Evolutionary conservation across 2,329 filamentous ascomycete species (phyloP).

Genomic region (Samsoniella hepiali): DNA sequence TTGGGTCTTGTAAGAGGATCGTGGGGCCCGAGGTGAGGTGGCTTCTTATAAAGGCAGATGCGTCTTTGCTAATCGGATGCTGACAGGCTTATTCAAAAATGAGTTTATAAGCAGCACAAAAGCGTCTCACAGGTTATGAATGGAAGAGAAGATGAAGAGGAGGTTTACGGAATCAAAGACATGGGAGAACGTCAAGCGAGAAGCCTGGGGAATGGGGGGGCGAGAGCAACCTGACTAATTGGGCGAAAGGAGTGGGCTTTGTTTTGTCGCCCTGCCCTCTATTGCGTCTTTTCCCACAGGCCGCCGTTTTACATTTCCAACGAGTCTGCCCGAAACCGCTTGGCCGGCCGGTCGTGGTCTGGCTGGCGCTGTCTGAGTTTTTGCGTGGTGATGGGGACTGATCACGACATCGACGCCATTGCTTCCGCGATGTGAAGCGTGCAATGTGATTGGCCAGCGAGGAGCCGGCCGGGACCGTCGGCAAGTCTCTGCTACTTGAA

Average conservation of each 20-base stretch:
- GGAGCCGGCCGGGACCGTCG: slow-evolving; percentile 15
- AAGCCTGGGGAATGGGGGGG: slow-evolving; percentile 1
- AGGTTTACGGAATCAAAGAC: slow-evolving; percentile 1
- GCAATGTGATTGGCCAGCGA: slow-evolving; percentile 35
- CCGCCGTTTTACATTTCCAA: neutral
- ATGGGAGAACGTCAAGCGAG: neutral
- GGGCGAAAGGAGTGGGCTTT: slow-evolving; percentile 7
- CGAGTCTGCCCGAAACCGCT: slow-evolving; percentile 7
- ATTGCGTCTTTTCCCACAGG: slow-evolving; percentile 12
- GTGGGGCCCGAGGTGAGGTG: neutral
- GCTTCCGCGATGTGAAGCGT: slow-evolving; percentile 42
- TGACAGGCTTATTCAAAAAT: neutral
- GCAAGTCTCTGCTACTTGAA: slow-evolving; percentile 8
- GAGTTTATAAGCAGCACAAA: slow-evolving; percentile 8
- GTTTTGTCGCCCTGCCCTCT: slow-evolving; percentile 1
- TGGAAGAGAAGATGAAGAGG: neutral
- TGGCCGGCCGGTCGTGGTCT: neutral
- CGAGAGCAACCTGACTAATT: slow-evolving; percentile 18
- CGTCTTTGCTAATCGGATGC: slow-evolving; percentile 1
- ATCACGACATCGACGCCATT: slow-evolving; percentile 54
- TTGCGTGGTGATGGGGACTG: slow-evolving; percentile 34
- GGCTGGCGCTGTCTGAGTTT: slow-evolving; percentile 15
- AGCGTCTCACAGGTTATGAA: neutral
- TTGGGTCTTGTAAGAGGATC: slow-evolving; percentile 5
- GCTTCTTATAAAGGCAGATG: neutral